Conservation (phyloP, 2,329 filamentous ascomycete genomes). For the Colletotrichum sp. region DNA sequence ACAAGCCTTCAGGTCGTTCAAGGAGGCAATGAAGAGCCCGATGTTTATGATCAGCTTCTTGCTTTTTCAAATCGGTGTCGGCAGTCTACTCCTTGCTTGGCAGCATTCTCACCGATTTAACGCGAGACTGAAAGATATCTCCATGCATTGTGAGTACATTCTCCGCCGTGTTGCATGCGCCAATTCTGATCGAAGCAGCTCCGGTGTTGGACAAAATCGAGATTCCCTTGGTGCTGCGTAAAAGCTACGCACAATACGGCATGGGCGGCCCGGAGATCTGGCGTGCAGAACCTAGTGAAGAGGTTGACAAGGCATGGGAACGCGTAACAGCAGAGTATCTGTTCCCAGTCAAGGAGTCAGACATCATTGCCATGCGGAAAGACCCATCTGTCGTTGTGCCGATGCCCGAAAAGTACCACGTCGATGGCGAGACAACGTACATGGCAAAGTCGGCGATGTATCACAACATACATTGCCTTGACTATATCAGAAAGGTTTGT, state of each 20-base stretch:
- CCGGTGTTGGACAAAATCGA: background rate
- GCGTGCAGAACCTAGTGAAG: background rate
- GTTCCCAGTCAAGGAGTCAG: background rate
- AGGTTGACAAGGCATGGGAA: constrained; percentile 10
- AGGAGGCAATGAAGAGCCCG: background rate
- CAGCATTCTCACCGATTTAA: background rate
- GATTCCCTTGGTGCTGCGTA: background rate
- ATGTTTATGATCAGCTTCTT: background rate
- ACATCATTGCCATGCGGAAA: background rate
- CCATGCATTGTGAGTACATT: background rate
- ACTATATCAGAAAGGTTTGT: background rate
- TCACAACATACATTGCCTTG: constrained; percentile 9
- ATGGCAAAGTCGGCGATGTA: background rate
- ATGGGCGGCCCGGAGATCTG: constrained; percentile 3
- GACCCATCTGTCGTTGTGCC: background rate
- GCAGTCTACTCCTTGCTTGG: background rate
- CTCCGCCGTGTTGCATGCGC: too few relatives aligned
- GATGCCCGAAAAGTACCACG: background rate
- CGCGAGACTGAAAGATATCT: background rate
- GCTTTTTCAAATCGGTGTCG: background rate
- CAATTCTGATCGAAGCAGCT: background rate
- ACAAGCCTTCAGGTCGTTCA: background rate
- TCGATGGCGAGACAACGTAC: background rate
- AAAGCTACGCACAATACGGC: constrained; percentile 1
- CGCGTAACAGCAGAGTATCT: background rate